Conservation (phyloP, 1,139 yeast species). For the Yarrowia galli region DNA sequence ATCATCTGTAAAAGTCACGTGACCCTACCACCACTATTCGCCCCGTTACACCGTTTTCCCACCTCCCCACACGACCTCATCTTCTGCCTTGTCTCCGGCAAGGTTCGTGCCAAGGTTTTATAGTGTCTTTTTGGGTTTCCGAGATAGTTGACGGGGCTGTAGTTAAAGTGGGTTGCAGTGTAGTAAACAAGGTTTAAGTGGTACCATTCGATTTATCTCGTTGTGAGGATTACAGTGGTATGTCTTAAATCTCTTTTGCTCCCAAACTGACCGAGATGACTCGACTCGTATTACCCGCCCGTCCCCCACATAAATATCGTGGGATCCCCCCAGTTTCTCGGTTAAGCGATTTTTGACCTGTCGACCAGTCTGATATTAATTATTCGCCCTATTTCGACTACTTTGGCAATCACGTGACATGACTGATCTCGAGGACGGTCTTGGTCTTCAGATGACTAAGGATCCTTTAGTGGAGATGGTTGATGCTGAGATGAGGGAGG, state of each 20-base stretch:
- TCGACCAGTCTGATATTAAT: too few relatives aligned
- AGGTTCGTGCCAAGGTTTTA: slow-evolving; percentile 3
- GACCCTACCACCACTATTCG: not conserved
- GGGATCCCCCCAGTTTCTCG: not conserved
- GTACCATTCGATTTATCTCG: not conserved
- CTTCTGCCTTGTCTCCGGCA: slow-evolving; percentile 5
- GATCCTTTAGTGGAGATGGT: slow-evolving; percentile 22
- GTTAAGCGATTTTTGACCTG: too few relatives aligned
- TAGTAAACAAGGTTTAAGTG: too few relatives aligned
- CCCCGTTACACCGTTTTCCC: not conserved
- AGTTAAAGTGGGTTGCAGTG: not conserved
- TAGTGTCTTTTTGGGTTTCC: slow-evolving; percentile 3
- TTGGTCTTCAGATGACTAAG: slow-evolving; percentile 3
- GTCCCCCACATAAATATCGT: slow-evolving; percentile 17
- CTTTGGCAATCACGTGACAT: too few relatives aligned
- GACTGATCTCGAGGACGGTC: not conserved
- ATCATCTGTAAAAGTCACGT: not conserved
- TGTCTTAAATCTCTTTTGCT: not conserved
- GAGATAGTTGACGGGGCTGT: not conserved
- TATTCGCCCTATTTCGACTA: too few relatives aligned
- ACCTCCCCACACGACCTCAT: slow-evolving; percentile 21
- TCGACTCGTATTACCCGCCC: not conserved
- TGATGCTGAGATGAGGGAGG: not conserved
- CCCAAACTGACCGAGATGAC: too few relatives aligned
- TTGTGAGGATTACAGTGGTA: not conserved